Percentiles rank a stretch among this genome's conserved stretches.
phyloP scores from a whole-genome alignment of 2,329 filamentous ascomycete species.

The Colletotrichum falcatum region DNA sequence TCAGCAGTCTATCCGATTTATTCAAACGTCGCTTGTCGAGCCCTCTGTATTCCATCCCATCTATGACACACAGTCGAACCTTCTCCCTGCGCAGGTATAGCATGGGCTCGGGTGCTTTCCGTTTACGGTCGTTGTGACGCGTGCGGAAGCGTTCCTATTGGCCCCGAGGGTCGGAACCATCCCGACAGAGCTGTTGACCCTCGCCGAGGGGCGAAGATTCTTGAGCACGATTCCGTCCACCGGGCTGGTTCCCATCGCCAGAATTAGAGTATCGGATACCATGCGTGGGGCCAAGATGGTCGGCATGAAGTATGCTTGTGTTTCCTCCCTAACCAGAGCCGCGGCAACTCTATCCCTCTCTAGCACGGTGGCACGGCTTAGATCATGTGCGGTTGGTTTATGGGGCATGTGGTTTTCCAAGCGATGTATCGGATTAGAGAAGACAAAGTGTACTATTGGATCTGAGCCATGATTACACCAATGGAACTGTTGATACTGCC shows the following conservation, averaged over 20 bases:
- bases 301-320: not conserved
- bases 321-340: not conserved
- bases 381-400: not conserved
- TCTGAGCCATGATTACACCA: not conserved
- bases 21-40: not conserved
- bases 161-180: conserved; percentile 3
- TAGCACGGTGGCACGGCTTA: not conserved
- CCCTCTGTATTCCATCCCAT: not conserved
- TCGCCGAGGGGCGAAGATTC: not conserved
- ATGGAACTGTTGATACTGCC: not conserved
- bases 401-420: not conserved
- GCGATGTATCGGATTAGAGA: not conserved
- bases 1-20: not conserved
- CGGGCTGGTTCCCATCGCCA: not conserved
- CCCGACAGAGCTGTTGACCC: not conserved
- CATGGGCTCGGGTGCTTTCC: conserved; percentile 5
- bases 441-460: not conserved
- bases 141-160: conserved; percentile 12
- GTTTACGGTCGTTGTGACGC: not conserved
- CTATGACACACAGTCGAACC: not conserved
- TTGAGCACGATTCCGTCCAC: not conserved
- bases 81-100: no score
- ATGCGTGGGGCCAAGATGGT: not conserved
- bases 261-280: not conserved
- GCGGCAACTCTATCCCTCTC: not conserved